A percentile compares a stretch with the other conserved stretches of the same genome.
phyloP scores from a whole-genome alignment of 2,329 filamentous ascomycete genomes.

The Fusarium dimerum region DNA sequence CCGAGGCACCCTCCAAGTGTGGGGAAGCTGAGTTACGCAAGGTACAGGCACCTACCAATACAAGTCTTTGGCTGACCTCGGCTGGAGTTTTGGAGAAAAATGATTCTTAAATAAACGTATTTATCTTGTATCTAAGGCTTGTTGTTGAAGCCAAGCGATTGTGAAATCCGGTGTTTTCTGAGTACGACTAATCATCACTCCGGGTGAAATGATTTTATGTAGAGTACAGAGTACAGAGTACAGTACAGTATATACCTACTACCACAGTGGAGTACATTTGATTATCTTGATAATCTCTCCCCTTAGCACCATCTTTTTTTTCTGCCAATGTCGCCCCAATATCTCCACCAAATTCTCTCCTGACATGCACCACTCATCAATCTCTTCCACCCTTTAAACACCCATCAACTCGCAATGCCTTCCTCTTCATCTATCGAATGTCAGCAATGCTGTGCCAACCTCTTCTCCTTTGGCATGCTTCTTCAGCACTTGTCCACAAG shows the following conservation, averaged over 20 bases:
- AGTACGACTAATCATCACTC: too few species aligned
- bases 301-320: background rate
- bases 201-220: too few species aligned
- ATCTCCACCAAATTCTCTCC: background rate
- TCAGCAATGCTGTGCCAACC: slow-evolving; percentile 33
- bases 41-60: background rate
- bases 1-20: background rate
- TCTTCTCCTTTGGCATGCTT: slow-evolving; percentile 39
- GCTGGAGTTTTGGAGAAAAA: background rate
- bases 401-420: slow-evolving; percentile 7
- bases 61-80: background rate
- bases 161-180: too few species aligned
- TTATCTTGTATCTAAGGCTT: too few species aligned
- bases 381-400: slow-evolving; percentile 8
- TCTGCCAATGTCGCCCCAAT: background rate
- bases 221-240: too few species aligned
- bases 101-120: background rate
- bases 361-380: slow-evolving; percentile 11
- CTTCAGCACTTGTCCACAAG: slow-evolving; percentile 36
- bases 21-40: background rate
- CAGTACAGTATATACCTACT: background rate
- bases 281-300: slow-evolving; percentile 15
- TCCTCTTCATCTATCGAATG: slow-evolving; percentile 28
- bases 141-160: too few species aligned
- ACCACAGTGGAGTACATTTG: background rate